Evolutionary conservation across 108 stramenopile genomes (phyloP).

Genomic region (Fragilariopsis cylindrus): DNA sequence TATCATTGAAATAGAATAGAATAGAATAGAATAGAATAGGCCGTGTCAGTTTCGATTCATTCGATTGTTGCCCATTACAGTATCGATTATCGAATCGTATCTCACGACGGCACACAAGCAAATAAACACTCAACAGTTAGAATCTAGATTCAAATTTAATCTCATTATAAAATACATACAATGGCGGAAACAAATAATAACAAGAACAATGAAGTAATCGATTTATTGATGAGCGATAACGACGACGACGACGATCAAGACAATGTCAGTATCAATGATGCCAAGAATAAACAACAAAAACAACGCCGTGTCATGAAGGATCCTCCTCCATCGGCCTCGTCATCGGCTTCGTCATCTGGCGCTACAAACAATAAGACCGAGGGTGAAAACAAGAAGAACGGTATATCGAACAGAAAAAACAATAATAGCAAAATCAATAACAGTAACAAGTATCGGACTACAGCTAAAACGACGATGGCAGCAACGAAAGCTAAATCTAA

Average conservation of each 20-base stretch:
- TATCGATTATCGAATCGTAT: no score
- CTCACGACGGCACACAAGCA: no score
- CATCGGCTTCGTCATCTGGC: not conserved
- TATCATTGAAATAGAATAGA: no score
- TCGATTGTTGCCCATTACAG: no score
- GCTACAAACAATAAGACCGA: not conserved
- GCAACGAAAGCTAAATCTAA: not conserved
- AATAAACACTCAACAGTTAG: no score
- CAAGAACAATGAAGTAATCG: not conserved
- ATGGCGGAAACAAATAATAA: not conserved
- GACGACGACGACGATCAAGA: not conserved
- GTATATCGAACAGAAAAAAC: not conserved
- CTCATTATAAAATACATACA: not conserved
- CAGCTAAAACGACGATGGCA: not conserved
- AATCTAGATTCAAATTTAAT: not conserved
- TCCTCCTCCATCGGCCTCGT: not conserved
- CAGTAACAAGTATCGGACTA: not conserved
- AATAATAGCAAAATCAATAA: not conserved
- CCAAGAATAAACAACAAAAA: not conserved
- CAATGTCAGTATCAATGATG: not conserved
- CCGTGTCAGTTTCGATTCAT: no score
- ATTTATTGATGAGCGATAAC: conserved; percentile 6
- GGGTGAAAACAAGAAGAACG: not conserved
- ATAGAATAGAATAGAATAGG: no score
- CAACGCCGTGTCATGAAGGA: not conserved